phyloP scores from a whole-genome alignment of 2,329 filamentous ascomycete species.

The Phaeosphaeriaceae sp. region DNA sequence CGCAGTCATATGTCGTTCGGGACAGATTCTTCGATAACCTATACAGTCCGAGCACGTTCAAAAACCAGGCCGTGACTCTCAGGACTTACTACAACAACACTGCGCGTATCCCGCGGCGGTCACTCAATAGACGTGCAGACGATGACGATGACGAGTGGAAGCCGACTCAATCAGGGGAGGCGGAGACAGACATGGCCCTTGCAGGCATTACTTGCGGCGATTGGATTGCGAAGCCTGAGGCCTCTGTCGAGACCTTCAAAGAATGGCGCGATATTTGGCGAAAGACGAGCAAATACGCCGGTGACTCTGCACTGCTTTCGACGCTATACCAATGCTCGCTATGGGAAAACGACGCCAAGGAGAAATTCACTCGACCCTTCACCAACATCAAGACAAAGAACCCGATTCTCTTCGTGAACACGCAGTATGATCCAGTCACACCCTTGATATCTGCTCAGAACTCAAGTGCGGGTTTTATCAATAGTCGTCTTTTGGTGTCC shows the following conservation, averaged over 20 bases:
- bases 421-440: conserved; percentile 8
- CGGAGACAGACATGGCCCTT: background rate
- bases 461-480: conserved; percentile 1
- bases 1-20: background rate
- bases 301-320: background rate
- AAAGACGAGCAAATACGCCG: conserved; percentile 5
- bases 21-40: background rate
- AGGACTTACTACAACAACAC: conserved; percentile 1
- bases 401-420: conserved; percentile 12
- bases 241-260: conserved; percentile 3
- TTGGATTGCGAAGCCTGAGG: background rate
- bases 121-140: background rate
- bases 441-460: conserved; percentile 7
- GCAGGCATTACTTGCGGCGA: conserved; percentile 7
- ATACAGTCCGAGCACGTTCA: background rate
- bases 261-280: background rate
- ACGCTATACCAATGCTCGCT: conserved; percentile 6
- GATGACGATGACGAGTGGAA: background rate
- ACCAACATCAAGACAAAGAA: conserved; percentile 9
- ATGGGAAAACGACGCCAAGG: conserved; percentile 13
- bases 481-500: conserved; percentile 1
- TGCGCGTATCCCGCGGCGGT: background rate
- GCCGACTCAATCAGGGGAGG: background rate
- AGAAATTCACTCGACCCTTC: conserved; percentile 11
- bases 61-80: background rate